These are phyloP conservation scores for Chrysanthemum seticuspe DNA, from an alignment of 129 eudicot species.

Conservation along the genomic window DNA sequence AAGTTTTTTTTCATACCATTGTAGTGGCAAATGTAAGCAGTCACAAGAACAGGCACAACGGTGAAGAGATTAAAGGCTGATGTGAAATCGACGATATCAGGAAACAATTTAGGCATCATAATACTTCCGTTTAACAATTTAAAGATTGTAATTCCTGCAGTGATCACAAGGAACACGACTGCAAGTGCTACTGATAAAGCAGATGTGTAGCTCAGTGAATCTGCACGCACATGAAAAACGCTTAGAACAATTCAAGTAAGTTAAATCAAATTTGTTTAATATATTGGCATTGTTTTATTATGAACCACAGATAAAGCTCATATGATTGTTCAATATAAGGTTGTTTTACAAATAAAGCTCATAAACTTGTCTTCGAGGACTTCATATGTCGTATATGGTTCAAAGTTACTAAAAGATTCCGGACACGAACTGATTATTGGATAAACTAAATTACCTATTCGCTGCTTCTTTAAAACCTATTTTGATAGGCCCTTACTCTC, in stretches of 20 bases:
- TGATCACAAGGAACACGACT: slow-evolving; percentile 76
- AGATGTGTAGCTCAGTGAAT: slow-evolving; percentile 87
- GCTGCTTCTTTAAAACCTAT: too few species aligned
- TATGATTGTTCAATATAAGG: too few species aligned
- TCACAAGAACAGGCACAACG: slow-evolving; percentile 88
- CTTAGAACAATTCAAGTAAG: background rate
- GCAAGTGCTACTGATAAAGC: slow-evolving; percentile 94
- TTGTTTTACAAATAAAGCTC: too few species aligned
- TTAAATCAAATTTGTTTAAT: too few species aligned
- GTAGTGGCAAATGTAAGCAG: slow-evolving; percentile 90
- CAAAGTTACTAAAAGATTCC: too few species aligned
- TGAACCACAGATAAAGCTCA: too few species aligned
- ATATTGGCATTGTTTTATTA: too few species aligned
- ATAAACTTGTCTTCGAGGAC: too few species aligned
- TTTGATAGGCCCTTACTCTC: too few species aligned
- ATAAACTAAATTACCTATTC: too few species aligned
- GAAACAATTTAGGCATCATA: slow-evolving; percentile 74
- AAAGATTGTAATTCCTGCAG: slow-evolving; percentile 73
- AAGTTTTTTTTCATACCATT: slow-evolving; percentile 49
- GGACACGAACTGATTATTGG: too few species aligned
- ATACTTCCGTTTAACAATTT: slow-evolving; percentile 64
- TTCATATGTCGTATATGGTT: too few species aligned
- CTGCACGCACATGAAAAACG: slow-evolving; percentile 46
- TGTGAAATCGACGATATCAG: slow-evolving; percentile 49
- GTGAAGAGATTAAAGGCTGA: slow-evolving; percentile 81